These are phyloP conservation scores for Oidiodendron maius DNA, from an alignment of 495 filamentous ascomycete species.

Conservation along the genomic window DNA sequence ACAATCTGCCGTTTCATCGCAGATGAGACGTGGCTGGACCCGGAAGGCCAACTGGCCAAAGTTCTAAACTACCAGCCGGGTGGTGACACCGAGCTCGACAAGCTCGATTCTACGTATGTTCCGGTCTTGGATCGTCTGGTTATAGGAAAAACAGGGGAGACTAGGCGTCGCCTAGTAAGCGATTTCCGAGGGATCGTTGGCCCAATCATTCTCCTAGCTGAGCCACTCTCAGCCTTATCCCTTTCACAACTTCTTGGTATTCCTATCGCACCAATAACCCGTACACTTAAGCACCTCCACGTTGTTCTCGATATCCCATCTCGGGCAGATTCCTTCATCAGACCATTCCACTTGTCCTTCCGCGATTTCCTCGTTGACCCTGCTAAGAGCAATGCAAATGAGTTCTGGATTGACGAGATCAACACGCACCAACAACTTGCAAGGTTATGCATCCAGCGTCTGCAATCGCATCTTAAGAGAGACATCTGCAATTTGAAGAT, in stretches of 20 bases:
- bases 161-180: background rate
- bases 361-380: conserved; percentile 27
- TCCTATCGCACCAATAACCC: background rate
- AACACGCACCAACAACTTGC: background rate
- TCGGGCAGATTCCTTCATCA: background rate
- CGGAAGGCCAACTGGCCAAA: background rate
- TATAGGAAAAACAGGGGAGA: too few relatives aligned
- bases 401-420: conserved; percentile 27
- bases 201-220: background rate
- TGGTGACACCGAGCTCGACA: background rate
- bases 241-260: background rate
- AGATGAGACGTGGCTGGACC: conserved; percentile 19
- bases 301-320: background rate
- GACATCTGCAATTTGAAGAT: background rate
- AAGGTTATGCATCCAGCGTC: too few relatives aligned
- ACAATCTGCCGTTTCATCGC: conserved; percentile 34
- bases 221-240: background rate
- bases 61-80: background rate
- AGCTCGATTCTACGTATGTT: background rate
- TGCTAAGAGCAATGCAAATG: conserved; percentile 10
- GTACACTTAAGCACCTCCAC: background rate
- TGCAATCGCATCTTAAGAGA: background rate
- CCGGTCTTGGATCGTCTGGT: background rate
- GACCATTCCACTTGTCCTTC: conserved; percentile 14
- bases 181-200: background rate